phyloP scores from a whole-genome alignment of 257 asterid species.

The Solanum medicagineum region DNA sequence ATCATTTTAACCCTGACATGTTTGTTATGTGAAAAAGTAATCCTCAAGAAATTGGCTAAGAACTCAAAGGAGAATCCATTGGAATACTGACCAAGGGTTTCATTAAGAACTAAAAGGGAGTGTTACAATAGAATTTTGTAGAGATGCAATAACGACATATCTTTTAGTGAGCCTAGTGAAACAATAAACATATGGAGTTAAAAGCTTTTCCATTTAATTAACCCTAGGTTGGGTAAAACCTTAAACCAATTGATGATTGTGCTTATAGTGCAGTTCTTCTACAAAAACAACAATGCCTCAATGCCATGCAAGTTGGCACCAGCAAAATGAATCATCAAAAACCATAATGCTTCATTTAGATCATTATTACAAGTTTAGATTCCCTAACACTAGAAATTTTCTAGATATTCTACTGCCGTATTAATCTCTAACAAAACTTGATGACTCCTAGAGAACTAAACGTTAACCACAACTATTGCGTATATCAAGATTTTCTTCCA shows the following conservation, averaged over 20 bases:
- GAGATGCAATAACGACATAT: not conserved
- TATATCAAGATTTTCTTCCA: not conserved
- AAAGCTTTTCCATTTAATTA: not conserved
- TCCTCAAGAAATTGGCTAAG: not conserved
- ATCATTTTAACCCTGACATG: not conserved
- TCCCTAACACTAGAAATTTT: not conserved
- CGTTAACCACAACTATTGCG: not conserved
- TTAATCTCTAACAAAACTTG: not conserved
- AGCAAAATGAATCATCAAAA: not conserved
- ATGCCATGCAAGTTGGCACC: not conserved
- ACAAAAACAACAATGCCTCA: not conserved
- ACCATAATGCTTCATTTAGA: not conserved
- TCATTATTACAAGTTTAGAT: not conserved
- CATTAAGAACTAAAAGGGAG: not conserved
- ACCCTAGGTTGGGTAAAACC: not conserved
- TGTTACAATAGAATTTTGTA: not conserved
- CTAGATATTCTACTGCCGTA: not conserved
- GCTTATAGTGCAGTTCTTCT: not conserved
- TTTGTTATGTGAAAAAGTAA: not conserved
- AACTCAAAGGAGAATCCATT: not conserved
- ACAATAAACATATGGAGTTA: not conserved
- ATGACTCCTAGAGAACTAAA: not conserved
- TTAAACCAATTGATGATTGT: not conserved
- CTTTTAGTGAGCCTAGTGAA: not conserved
- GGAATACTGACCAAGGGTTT: not conserved